Base-by-base conservation (phyloP, 2,329 filamentous ascomycete genomes). In the Alternaria infectoria region DNA sequence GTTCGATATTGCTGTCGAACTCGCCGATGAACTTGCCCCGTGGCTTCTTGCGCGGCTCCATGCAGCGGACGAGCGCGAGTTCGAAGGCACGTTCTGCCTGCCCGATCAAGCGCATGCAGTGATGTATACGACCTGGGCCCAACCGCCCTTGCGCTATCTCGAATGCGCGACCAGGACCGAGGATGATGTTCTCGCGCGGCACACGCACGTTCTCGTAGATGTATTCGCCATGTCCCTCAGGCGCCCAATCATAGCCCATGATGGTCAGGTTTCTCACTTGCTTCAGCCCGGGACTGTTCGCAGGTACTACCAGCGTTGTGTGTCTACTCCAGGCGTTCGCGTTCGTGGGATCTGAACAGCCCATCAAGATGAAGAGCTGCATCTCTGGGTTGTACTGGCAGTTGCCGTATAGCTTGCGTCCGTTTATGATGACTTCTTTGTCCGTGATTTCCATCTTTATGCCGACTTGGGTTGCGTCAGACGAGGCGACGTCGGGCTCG, bases 401-500 rank as follows among this genome's bases (percentile, higher is more conserved):
- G 67, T 81, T 81, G 45, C 80, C 79, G 57, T 81, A 82, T 6
- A 81, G 74, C 67, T 82, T 82, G 45, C 80, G 75, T 3, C 80
- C 80, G 61, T 82, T 81, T 66, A 82, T 80, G 19, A 77, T 72
- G 60, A 82, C 76, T 61, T 81, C 79, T 23, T 78, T 75, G 61
- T 80, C 69, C 3, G 71, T 73, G 28, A 79, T 77, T 12, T 74
- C 74, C 65, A 82, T 81, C 28, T 70, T 74, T 17, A 75, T 75
- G 47, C 73, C 74, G 67, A 85, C 83, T 69, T 85, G 82, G 25
- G 83, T 85, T 15, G 83, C 84, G 65, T 85, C 84, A 6, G 82
- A 84, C 23, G 81, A 82, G 54, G 84, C 84, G 50, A 83, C 80
- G 63, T 85, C 82, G 13, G 84, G 84, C 71, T 86, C 83, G 4